These are phyloP conservation scores for Eucalyptus curtisii DNA, from an alignment of 345 rosid species.

Conservation along the genomic window DNA sequence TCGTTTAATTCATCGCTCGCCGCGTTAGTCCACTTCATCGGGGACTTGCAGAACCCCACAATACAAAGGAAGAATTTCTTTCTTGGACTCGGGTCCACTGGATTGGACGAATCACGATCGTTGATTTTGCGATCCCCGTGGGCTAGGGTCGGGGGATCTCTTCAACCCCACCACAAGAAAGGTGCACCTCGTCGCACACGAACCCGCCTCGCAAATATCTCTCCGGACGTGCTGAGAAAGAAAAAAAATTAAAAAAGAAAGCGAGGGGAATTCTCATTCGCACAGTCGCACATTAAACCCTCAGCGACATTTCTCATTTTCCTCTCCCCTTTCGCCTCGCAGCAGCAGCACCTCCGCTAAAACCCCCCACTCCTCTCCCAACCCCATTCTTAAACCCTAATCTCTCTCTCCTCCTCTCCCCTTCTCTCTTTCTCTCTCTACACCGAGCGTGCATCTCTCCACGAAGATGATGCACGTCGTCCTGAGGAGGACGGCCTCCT, in stretches of 20 bases:
- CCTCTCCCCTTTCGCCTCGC: neutral
- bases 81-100: neutral
- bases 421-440: neutral
- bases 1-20: neutral
- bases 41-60: rapidly evolving
- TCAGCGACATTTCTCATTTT: neutral
- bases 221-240: neutral
- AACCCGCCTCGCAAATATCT: neutral
- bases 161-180: neutral
- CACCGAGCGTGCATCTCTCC: neutral
- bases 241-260: neutral
- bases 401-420: neutral
- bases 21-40: rapidly evolving
- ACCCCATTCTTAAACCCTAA: slow-evolving; percentile 21
- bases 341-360: neutral
- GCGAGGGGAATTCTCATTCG: neutral
- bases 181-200: neutral
- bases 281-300: neutral
- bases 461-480: slow-evolving; percentile 29
- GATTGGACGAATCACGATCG: neutral
- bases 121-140: neutral
- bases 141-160: neutral
- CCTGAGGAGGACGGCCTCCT: slow-evolving; percentile 20
- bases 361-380: neutral
- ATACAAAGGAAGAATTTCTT: neutral